Percentiles rank a stretch among this genome's conserved stretches.
phyloP scores from a whole-genome alignment of 2,329 filamentous ascomycete species.

The Diaporthe caulivora region DNA sequence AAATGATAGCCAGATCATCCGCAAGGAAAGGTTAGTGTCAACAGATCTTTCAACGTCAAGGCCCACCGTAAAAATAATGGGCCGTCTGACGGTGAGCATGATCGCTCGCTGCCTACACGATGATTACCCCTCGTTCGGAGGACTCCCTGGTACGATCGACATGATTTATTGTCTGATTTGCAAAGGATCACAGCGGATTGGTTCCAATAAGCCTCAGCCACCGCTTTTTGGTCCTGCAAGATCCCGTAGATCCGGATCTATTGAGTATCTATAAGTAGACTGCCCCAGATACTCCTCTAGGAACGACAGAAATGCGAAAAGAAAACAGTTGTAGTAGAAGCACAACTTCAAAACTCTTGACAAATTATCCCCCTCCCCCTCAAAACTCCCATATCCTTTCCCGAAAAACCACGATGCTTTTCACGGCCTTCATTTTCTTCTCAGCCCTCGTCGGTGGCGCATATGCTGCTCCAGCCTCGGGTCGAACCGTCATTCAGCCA shows the following conservation, averaged over 20 bases:
- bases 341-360: background rate
- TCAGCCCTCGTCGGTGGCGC: background rate
- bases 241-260: background rate
- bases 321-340: background rate
- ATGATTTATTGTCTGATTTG: slow-evolving; percentile 14
- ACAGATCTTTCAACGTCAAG: background rate
- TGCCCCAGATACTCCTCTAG: background rate
- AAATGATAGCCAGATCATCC: background rate
- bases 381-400: too few relatives aligned
- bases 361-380: background rate
- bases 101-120: slow-evolving; percentile 1
- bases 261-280: background rate
- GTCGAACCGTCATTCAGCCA: background rate
- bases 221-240: background rate
- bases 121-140: slow-evolving; percentile 19
- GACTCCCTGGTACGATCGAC: slow-evolving; percentile 9
- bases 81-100: slow-evolving; percentile 17
- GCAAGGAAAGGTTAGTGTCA: background rate
- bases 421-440: background rate
- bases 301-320: background rate
- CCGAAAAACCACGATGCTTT: background rate
- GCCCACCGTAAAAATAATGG: slow-evolving; percentile 10
- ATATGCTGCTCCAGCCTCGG: slow-evolving; percentile 5
- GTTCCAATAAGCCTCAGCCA: slow-evolving; percentile 14
- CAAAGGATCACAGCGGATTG: slow-evolving; percentile 7